These are phyloP conservation scores for Nothophytophthora sp. DNA, from an alignment of 352 stramenopile genomes.

Conservation along the genomic window DNA sequence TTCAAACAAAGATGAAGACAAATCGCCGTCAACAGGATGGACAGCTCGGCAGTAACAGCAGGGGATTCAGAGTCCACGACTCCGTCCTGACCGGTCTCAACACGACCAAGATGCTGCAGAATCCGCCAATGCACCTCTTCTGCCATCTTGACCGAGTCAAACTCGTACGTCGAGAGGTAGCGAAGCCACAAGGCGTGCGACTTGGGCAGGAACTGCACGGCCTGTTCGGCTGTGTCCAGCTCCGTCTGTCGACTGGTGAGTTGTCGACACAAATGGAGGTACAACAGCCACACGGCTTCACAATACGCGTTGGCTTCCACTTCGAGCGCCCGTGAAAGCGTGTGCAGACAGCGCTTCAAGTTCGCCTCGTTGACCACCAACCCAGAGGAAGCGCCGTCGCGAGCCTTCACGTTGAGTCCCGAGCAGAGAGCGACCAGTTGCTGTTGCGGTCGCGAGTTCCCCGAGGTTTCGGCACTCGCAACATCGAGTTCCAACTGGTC, in stretches of 20 bases:
- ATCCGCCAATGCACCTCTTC: constrained; percentile 37
- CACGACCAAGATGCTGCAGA: constrained; percentile 27
- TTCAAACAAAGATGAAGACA: constrained; percentile 37
- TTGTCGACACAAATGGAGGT: constrained; percentile 35
- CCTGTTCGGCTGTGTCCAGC: constrained; percentile 38
- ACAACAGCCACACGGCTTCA: constrained; percentile 46
- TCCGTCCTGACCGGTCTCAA: constrained; percentile 4
- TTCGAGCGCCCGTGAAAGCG: constrained; percentile 42
- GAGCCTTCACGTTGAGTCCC: constrained; percentile 21
- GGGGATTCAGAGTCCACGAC: neutral
- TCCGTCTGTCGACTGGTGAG: constrained; percentile 29
- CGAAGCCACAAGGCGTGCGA: constrained; percentile 44
- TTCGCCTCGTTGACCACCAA: constrained; percentile 25
- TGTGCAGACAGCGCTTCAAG: constrained; percentile 33
- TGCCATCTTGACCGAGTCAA: constrained; percentile 31
- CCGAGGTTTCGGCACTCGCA: constrained; percentile 9
- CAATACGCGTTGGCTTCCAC: constrained; percentile 45
- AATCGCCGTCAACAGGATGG: constrained; percentile 34
- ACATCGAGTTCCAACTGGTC: constrained; percentile 48
- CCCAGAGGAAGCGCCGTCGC: neutral
- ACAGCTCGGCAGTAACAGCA: constrained; percentile 15
- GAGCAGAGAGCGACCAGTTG: constrained; percentile 31
- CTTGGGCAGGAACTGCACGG: constrained; percentile 39
- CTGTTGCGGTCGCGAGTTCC: constrained; percentile 17
- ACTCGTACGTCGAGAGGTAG: constrained; percentile 39